Percentiles rank a stretch among this genome's conserved stretches.
phyloP scores from a whole-genome alignment of 257 asterid genomes.

The Jasminum sambac region DNA sequence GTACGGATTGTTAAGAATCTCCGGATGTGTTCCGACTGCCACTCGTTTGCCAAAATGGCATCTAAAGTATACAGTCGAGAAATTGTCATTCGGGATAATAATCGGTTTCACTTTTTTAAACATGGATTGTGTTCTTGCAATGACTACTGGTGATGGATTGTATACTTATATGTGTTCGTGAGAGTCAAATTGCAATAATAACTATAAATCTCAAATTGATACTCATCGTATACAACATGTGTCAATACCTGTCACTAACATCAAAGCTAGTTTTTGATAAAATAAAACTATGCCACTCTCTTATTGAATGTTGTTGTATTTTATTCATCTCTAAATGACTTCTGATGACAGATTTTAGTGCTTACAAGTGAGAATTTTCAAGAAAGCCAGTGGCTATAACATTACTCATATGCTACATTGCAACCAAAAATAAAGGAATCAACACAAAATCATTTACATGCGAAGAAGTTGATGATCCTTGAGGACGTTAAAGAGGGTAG shows the following conservation, averaged over 20 bases:
- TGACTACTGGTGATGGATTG: conserved; percentile 46
- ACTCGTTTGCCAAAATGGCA: conserved; percentile 46
- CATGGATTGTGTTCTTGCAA: conserved; percentile 56
- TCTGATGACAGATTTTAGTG: neutral
- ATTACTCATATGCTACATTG: no score
- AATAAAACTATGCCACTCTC: no score
- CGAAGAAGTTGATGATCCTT: no score
- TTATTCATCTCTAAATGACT: neutral
- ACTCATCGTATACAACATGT: no score
- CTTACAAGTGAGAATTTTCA: neutral
- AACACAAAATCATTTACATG: no score
- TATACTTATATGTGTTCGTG: neutral
- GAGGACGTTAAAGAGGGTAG: neutral
- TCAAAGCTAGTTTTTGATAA: no score
- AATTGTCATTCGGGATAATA: conserved; percentile 44
- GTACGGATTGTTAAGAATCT: conserved; percentile 53
- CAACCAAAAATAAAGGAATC: no score
- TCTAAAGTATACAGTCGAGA: conserved; percentile 45
- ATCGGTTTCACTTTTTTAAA: conserved; percentile 53
- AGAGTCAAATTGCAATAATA: no score
- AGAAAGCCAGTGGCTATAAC: neutral
- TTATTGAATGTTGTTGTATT: neutral
- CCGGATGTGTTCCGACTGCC: conserved; percentile 63
- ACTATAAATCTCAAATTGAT: no score
- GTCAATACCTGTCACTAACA: no score